phyloP scores from a whole-genome alignment of 225 moss, liverwort and hornwort species.

The Polytrichum commune region DNA sequence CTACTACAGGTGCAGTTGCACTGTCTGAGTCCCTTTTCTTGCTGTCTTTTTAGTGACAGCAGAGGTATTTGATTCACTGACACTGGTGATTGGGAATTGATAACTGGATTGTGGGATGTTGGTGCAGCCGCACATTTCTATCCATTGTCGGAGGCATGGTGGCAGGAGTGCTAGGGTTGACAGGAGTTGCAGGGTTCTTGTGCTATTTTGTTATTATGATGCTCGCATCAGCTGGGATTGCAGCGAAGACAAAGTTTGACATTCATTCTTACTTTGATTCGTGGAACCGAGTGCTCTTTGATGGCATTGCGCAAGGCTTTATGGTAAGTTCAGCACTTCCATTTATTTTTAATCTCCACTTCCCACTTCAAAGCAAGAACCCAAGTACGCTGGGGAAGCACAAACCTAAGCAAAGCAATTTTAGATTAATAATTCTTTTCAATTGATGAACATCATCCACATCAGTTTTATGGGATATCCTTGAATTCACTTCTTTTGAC shows the following conservation, averaged over 20 bases:
- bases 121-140: constrained; percentile 88
- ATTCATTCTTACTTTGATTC: constrained; percentile 88
- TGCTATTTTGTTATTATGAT: constrained; percentile 88
- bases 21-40: neutral
- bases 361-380: neutral
- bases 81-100: neutral
- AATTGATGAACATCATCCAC: neutral
- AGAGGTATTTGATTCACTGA: neutral
- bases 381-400: neutral
- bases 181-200: constrained; percentile 75
- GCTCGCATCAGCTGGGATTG: constrained; percentile 75
- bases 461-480: neutral
- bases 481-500: neutral
- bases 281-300: constrained; percentile 87
- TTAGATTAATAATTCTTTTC: neutral
- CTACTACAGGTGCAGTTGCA: constrained; percentile 68
- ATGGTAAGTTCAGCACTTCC: constrained; percentile 50
- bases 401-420: neutral
- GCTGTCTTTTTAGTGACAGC: neutral
- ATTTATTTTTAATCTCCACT: neutral
- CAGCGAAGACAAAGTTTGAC: constrained; percentile 82
- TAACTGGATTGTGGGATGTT: constrained; percentile 4
- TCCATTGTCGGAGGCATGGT: constrained; percentile 89
- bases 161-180: constrained; percentile 89
- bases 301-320: constrained; percentile 93